These are phyloP conservation scores for Kockovaella imperatae DNA, from an alignment of 768 basidiomycete species.

Conservation along the genomic window DNA sequence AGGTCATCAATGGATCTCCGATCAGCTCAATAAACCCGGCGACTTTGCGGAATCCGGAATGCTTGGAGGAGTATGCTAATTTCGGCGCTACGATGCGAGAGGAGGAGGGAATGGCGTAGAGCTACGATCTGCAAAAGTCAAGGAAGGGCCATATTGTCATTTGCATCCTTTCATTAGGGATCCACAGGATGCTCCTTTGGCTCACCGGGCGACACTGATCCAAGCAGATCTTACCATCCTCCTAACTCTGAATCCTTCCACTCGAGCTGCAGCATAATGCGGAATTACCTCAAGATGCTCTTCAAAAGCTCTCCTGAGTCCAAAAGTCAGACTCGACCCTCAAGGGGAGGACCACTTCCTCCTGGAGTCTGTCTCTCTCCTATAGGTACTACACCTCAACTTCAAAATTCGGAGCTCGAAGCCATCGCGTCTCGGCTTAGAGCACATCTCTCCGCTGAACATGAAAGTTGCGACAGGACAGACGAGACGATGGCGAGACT, in stretches of 20 bases:
- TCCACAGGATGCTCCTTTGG: not conserved
- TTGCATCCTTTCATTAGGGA: not conserved
- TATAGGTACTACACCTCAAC: too few species aligned
- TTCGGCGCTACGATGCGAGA: conserved; percentile 50
- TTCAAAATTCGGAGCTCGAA: too few species aligned
- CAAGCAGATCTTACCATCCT: not conserved
- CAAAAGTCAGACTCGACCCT: not conserved
- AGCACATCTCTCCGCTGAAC: too few species aligned
- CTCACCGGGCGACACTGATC: not conserved
- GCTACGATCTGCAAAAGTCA: not conserved
- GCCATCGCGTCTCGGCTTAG: too few species aligned
- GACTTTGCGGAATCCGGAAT: conserved; percentile 66
- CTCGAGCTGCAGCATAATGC: conserved; percentile 11
- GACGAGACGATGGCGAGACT: too few species aligned
- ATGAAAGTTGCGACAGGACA: too few species aligned
- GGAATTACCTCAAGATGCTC: conserved; percentile 21
- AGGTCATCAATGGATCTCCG: conserved; percentile 66
- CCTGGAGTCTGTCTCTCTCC: not conserved
- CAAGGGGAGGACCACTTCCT: not conserved
- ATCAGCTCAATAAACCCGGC: conserved; percentile 61
- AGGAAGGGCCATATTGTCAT: not conserved
- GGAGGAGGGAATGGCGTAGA: conserved; percentile 45
- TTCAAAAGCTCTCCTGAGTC: conserved; percentile 11
- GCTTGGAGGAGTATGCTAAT: conserved; percentile 55
- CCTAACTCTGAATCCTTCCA: not conserved